Evolutionary conservation across 2,329 filamentous ascomycete species (phyloP).

Genomic region (Fusarium sp.): DNA sequence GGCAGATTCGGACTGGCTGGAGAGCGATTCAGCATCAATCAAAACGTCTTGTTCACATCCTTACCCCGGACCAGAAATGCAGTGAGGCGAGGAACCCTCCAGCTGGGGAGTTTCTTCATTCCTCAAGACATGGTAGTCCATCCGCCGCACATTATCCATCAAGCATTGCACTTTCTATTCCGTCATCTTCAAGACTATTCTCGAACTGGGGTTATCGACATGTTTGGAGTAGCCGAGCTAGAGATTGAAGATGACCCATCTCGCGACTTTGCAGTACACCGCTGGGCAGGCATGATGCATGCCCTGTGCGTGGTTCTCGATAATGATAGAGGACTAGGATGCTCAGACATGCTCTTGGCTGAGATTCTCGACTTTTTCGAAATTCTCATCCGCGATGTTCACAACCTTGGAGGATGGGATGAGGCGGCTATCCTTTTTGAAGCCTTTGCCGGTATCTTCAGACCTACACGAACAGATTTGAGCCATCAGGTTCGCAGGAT

Average conservation of each 20-base stretch:
- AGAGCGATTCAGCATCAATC: conserved; percentile 23
- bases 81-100: conserved; percentile 22
- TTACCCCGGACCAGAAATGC: conserved; percentile 30
- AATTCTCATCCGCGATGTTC: conserved; percentile 37
- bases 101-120: conserved; percentile 26
- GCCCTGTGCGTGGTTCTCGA: conserved; percentile 46
- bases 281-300: conserved; percentile 34
- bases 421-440: conserved; percentile 36
- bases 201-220: conserved; percentile 23
- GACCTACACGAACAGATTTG: conserved; percentile 8
- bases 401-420: conserved; percentile 22
- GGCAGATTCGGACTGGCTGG: conserved; percentile 14
- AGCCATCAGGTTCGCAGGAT: conserved; percentile 30
- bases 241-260: conserved; percentile 16
- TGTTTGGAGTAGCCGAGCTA: conserved; percentile 28
- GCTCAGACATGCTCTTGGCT: conserved; percentile 41
- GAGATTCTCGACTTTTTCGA: conserved; percentile 43
- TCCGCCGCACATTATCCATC: conserved; percentile 14
- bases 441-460: conserved; percentile 42
- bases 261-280: conserved; percentile 1
- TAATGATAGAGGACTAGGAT: conserved; percentile 44
- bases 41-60: conserved; percentile 8
- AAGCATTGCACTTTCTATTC: conserved; percentile 36
- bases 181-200: conserved; percentile 27
- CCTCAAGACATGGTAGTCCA: conserved; percentile 1